phyloP scores from a whole-genome alignment of 176 grass and related monocot species.

The Urochloa ruziziensis region DNA sequence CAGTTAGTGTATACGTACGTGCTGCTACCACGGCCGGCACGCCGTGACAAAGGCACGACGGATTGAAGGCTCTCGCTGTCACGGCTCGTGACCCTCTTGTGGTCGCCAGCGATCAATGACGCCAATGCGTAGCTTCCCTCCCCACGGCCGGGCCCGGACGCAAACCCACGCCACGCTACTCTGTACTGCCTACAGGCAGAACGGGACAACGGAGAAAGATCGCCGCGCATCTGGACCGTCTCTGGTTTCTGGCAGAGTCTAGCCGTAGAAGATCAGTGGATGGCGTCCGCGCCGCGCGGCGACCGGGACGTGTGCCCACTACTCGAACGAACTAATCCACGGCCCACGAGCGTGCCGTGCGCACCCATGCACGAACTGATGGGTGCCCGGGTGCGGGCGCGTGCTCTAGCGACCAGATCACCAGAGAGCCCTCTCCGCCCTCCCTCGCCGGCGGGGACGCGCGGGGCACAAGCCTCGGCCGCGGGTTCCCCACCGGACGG shows the following conservation, averaged over 20 bases:
- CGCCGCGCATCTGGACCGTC: not conserved
- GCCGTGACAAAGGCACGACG: not conserved
- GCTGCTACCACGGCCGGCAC: not conserved
- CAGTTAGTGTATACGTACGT: not conserved
- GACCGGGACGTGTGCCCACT: slow-evolving; percentile 15
- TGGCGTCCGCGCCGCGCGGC: not conserved
- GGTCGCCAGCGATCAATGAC: not conserved
- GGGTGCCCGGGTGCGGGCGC: not conserved
- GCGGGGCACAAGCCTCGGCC: not conserved
- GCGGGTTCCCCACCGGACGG: not conserved
- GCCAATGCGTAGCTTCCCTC: not conserved
- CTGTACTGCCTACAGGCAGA: not conserved
- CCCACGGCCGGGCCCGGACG: not conserved
- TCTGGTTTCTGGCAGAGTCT: not conserved
- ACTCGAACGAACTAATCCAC: not conserved
- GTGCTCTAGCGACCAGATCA: no score
- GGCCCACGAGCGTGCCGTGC: not conserved
- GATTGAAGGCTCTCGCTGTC: not conserved
- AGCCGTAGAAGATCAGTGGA: not conserved
- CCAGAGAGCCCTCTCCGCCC: no score
- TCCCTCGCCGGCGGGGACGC: not conserved
- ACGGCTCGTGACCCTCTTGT: not conserved
- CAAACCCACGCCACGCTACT: not conserved
- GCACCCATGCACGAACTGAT: not conserved
- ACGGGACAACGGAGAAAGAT: not conserved